Conservation (phyloP, 192 early-diverging fungal genomes). For the Linnemannia elongata region DNA sequence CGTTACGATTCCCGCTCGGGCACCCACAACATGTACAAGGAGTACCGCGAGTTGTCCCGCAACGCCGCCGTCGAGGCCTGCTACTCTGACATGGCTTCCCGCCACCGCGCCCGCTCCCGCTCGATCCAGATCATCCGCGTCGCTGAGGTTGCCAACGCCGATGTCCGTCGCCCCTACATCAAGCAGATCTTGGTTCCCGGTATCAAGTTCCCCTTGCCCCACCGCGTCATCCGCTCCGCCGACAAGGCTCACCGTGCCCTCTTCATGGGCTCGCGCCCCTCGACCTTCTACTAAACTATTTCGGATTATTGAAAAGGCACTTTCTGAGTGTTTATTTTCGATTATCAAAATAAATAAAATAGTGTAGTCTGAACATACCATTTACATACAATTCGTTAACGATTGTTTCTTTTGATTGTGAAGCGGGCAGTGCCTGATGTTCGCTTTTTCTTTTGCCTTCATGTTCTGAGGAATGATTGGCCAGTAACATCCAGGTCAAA, state of each 20-base stretch:
- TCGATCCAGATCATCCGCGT: conserved; percentile 99
- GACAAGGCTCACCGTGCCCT: conserved; percentile 87
- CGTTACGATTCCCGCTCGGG: conserved; percentile 99
- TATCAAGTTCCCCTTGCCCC: conserved; percentile 98
- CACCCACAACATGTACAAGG: conserved; percentile 99
- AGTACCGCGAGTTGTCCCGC: conserved; percentile 98
- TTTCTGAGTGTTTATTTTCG: too few relatives aligned
- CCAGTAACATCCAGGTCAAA: too few relatives aligned
- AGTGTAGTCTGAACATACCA: too few relatives aligned
- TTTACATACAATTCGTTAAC: too few relatives aligned
- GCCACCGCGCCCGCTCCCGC: conserved; percentile 95
- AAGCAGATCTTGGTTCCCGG: conserved; percentile 91
- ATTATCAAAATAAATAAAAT: too few relatives aligned
- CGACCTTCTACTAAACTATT: conserved; percentile 84
- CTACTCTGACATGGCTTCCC: conserved; percentile 93
- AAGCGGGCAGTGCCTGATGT: too few relatives aligned
- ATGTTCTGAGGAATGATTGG: too few relatives aligned
- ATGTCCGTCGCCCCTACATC: conserved; percentile 96
- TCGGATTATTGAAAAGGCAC: too few relatives aligned
- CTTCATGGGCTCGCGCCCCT: conserved; percentile 93
- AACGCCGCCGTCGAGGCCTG: conserved; percentile 63
- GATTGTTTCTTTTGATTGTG: too few relatives aligned
- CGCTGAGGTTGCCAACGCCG: conserved; percentile 80
- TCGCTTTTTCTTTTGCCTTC: too few relatives aligned
- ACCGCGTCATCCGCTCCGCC: conserved; percentile 88